Percentiles rank a stretch among this genome's conserved stretches.
These are phyloP conservation scores for Tardiomyces blankii DNA, from an alignment of 1,139 yeast species.

Conservation along the genomic window DNA sequence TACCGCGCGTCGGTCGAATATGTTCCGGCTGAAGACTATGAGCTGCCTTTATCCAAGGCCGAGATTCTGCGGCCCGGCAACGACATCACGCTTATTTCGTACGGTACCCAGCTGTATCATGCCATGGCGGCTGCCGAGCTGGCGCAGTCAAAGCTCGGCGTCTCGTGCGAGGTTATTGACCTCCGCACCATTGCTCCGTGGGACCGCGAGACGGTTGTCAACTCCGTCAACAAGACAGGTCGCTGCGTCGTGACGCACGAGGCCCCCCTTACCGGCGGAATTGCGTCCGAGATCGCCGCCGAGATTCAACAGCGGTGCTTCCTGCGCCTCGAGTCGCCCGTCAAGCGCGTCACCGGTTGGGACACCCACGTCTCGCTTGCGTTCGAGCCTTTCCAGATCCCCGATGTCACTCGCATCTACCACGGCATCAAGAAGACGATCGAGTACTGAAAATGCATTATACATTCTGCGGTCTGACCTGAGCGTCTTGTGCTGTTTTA, in stretches of 20 bases:
- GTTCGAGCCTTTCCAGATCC: slow-evolving; percentile 23
- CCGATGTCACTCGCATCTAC: slow-evolving; percentile 25
- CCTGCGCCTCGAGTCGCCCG: slow-evolving; percentile 25
- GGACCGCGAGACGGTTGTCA: slow-evolving; percentile 26
- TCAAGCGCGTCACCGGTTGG: slow-evolving; percentile 26
- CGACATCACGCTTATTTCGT: slow-evolving; percentile 25
- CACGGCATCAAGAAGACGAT: slow-evolving; percentile 23
- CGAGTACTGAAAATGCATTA: slow-evolving; percentile 19
- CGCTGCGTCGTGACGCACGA: slow-evolving; percentile 25
- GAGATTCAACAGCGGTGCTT: slow-evolving; percentile 25
- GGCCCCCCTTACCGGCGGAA: slow-evolving; percentile 23
- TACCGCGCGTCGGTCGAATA: slow-evolving; percentile 26
- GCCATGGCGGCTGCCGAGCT: slow-evolving; percentile 22
- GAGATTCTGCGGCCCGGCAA: slow-evolving; percentile 21
- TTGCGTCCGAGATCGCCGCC: slow-evolving; percentile 27
- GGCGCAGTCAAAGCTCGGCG: slow-evolving; percentile 22
- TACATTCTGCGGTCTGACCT: too few relatives aligned
- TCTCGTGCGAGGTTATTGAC: slow-evolving; percentile 25
- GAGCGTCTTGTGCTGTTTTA: too few relatives aligned
- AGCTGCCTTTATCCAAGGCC: slow-evolving; percentile 24
- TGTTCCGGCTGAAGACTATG: slow-evolving; percentile 25
- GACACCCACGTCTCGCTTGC: slow-evolving; percentile 25
- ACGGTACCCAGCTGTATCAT: slow-evolving; percentile 26
- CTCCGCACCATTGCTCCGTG: slow-evolving; percentile 26
- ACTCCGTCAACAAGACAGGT: slow-evolving; percentile 25